These are phyloP conservation scores for Malus hybrid DNA, from an alignment of 331 rosid species.

Conservation along the genomic window DNA sequence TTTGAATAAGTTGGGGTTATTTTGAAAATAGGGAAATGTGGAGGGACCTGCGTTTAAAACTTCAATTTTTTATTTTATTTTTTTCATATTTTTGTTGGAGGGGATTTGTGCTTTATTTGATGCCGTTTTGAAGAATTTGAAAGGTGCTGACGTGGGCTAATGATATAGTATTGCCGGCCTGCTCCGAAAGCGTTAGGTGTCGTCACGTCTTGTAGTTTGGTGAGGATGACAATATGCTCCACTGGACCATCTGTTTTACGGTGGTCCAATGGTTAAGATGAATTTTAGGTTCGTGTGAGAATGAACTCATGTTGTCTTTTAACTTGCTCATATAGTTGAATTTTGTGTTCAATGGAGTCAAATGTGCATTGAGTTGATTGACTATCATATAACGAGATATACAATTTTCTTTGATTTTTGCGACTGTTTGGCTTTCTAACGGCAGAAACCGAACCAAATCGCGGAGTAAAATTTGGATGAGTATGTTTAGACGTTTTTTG, in stretches of 20 bases:
- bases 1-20: conserved; percentile 23
- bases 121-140: neutral
- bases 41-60: neutral
- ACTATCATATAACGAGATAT: too few species aligned
- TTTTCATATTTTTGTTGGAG: neutral
- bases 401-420: too few species aligned
- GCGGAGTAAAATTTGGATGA: too few species aligned
- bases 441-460: too few species aligned
- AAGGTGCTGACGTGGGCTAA: conserved; percentile 17
- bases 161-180: conserved; percentile 3
- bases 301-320: too few species aligned
- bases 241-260: neutral
- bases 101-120: neutral
- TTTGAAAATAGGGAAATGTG: conserved; percentile 5
- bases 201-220: neutral
- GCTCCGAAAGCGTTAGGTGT: conserved; percentile 4
- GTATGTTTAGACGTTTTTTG: too few species aligned
- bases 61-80: neutral
- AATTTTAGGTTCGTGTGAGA: too few species aligned
- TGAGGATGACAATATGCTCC: neutral
- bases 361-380: too few species aligned
- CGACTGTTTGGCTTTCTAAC: too few species aligned
- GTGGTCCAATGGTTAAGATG: rapidly evolving
- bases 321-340: too few species aligned
- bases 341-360: too few species aligned